A percentile compares a stretch with the other conserved stretches of the same genome.
Conservation (phyloP, 345 rosid species). For the Eucalyptus virginea region DNA sequence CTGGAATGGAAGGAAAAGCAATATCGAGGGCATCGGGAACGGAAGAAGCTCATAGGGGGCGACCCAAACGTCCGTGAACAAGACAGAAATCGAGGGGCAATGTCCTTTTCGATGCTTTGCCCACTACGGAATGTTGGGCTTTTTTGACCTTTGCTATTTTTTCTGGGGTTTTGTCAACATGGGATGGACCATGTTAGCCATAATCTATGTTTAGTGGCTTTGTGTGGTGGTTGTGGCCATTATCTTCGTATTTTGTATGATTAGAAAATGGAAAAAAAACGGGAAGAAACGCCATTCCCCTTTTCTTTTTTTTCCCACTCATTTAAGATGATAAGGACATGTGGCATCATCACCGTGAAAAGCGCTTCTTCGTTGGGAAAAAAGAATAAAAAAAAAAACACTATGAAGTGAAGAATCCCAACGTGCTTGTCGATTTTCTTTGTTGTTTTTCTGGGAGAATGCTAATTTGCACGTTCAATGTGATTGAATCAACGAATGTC, state of each 20-base stretch:
- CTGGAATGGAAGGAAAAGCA: neutral
- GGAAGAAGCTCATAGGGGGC: neutral
- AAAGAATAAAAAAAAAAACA: neutral
- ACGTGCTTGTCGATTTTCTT: neutral
- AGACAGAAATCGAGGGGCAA: neutral
- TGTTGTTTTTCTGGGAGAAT: neutral
- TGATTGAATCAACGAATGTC: constrained; percentile 18
- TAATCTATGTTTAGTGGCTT: neutral
- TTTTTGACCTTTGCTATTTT: neutral
- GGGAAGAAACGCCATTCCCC: neutral
- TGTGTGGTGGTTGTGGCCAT: neutral
- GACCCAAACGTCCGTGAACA: neutral
- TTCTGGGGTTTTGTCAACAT: neutral
- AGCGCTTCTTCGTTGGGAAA: neutral
- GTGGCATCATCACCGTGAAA: neutral
- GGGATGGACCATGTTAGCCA: neutral
- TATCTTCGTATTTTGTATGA: neutral
- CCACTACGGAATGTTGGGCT: neutral
- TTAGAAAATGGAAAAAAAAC: neutral
- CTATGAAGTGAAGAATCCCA: neutral
- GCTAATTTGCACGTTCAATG: neutral
- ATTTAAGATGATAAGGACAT: neutral
- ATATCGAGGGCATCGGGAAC: neutral
- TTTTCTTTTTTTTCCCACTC: neutral
- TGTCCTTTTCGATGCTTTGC: neutral